Conservation (phyloP, 306 rosid species). For the Trifolium dubium region DNA sequence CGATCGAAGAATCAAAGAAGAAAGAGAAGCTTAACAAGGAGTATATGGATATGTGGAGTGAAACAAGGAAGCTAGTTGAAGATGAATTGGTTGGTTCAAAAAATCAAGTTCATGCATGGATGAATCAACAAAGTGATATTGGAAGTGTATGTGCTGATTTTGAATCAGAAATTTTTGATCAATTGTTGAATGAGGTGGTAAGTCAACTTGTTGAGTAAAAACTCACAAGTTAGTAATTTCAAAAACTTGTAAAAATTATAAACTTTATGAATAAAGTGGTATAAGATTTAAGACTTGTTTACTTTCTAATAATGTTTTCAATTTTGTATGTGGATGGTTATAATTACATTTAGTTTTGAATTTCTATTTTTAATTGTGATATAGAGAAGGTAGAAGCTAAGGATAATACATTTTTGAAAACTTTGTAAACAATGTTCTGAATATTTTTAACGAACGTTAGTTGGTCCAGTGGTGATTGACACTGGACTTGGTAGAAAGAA, state of each 20-base stretch:
- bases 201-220: conserved; percentile 46
- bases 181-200: conserved; percentile 61
- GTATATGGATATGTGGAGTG: conserved; percentile 42
- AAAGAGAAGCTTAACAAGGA: conserved; percentile 24
- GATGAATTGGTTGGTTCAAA: conserved; percentile 54
- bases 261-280: conserved; percentile 41
- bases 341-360: neutral
- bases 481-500: no score
- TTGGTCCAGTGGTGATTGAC: no score
- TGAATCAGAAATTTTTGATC: conserved; percentile 56
- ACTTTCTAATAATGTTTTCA: neutral
- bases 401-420: neutral
- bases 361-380: neutral
- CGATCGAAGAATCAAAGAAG: conserved; percentile 42
- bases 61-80: conserved; percentile 52
- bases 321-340: neutral
- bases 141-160: conserved; percentile 54
- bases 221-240: conserved; percentile 24
- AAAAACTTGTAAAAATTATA: conserved; percentile 23
- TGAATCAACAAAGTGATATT: conserved; percentile 46
- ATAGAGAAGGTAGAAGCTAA: neutral
- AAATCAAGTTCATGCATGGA: conserved; percentile 44
- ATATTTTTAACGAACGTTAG: no score
- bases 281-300: neutral
- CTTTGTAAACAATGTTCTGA: no score